Evolutionary conservation across 2,329 filamentous ascomycete genomes (phyloP), one percentile per base, ranked within the genome.

Genomic region (Alternaria infectoria): DNA sequence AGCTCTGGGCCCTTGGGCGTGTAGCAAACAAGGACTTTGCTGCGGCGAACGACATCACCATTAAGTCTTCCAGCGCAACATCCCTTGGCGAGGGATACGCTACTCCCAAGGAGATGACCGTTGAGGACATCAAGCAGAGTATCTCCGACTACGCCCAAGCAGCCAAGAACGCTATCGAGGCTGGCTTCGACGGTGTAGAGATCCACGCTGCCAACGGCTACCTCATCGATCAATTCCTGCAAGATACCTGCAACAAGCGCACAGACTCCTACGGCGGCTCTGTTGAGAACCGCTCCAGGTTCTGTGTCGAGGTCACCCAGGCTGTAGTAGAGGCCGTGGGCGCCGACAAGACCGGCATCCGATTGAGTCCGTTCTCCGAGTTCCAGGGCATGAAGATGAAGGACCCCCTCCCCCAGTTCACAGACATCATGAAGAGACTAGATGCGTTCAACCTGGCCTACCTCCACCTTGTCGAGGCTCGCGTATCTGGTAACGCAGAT

Each of bases 381-480:
- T 91, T 88, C 79, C 87, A 91, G 63, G 85, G 84, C 30, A 89
- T 91, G 89, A 79, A 80, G 30, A 90, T 91, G 87, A 67, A 76
- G 0, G 83, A 92, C 47, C 89, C 89, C 0, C 71, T 87, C 9
- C 86, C 89, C 0, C 89, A 92, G 64, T 92, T 91, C 71, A 80
- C 80, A 0, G 82, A 91, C 69, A 73, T 91, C 8, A 82, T 88
- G 45, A 69, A 79, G 30, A 82, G 85, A 45, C 79, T 88, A 11
- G 85, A 83, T 57, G 76, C 80, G 25, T 74, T 89, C 1, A 82
- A 84, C 2, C 79, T 92, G 13, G 85, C 88, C 6, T 64, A 81
- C 73, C 30, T 80, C 69, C 72, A 79, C 73, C 61, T 90, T 0
- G 79, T 91, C 8, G 88, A 91, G 71, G 83, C 87, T 0, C 83